Evolutionary conservation across 2,329 filamentous ascomycete genomes (phyloP).

Genomic region (Hypoxylon sp.): DNA sequence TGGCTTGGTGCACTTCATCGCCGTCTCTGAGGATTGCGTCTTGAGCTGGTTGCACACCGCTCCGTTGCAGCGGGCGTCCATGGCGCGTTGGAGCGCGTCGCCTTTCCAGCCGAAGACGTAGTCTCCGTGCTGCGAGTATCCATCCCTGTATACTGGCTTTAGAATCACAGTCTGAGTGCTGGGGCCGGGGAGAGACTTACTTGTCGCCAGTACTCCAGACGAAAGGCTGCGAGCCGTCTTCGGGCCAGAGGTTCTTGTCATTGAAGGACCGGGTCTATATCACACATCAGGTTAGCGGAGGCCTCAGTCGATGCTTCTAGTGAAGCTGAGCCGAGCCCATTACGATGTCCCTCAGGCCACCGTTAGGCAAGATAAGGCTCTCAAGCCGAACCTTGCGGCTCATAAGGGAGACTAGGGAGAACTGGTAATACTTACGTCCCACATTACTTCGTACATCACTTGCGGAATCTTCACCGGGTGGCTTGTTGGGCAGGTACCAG

Average conservation of each 20-base stretch:
- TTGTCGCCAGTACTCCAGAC: slow-evolving; percentile 51
- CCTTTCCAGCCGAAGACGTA: slow-evolving; percentile 62
- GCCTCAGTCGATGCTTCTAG: background rate
- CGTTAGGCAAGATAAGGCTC: too few relatives aligned
- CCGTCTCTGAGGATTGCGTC: slow-evolving; percentile 45
- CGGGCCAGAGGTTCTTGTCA: slow-evolving; percentile 48
- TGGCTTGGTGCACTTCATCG: slow-evolving; percentile 40
- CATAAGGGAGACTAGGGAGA: background rate
- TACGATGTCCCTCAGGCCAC: too few relatives aligned
- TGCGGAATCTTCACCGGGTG: slow-evolving; percentile 70
- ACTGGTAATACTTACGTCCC: slow-evolving; percentile 55
- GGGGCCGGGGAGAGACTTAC: slow-evolving; percentile 26
- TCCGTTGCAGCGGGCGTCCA: slow-evolving; percentile 58
- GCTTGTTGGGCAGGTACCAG: slow-evolving; percentile 63
- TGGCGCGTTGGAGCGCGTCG: slow-evolving; percentile 59
- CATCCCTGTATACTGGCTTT: slow-evolving; percentile 29
- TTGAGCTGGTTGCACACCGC: slow-evolving; percentile 48
- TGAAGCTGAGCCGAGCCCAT: background rate
- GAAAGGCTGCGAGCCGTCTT: slow-evolving; percentile 54
- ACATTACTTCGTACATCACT: slow-evolving; percentile 74
- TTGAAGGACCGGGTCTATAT: slow-evolving; percentile 49
- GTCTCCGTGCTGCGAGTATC: slow-evolving; percentile 55
- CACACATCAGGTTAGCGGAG: slow-evolving; percentile 19
- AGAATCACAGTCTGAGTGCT: background rate
- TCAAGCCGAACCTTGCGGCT: background rate